These are phyloP conservation scores for Penicillium turbatum DNA, from an alignment of 495 filamentous ascomycete genomes.

Conservation along the genomic window DNA sequence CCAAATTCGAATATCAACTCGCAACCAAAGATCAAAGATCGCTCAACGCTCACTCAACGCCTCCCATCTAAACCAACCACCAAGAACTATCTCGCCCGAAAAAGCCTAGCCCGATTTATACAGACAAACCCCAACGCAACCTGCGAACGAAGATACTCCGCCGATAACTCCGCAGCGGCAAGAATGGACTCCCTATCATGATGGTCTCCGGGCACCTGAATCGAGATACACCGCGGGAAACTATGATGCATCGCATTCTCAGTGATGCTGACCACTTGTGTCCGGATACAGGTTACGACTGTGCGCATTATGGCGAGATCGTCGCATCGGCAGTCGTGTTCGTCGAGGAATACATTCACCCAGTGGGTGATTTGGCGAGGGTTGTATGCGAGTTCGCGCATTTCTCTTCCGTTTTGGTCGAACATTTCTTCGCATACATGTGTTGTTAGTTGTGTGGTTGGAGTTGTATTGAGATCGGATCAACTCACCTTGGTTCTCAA, in stretches of 20 bases:
- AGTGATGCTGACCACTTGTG: slow-evolving; percentile 3
- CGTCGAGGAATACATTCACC: slow-evolving; percentile 6
- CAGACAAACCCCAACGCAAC: not conserved
- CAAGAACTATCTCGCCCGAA: not conserved
- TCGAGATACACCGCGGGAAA: not conserved
- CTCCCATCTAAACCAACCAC: not conserved
- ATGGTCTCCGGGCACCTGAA: slow-evolving; percentile 1
- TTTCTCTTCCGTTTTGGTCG: not conserved
- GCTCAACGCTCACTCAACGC: not conserved
- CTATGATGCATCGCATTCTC: slow-evolving; percentile 1
- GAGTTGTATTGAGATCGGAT: not conserved
- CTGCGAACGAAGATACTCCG: not conserved
- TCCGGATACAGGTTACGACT: slow-evolving; percentile 4
- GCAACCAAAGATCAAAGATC: not conserved
- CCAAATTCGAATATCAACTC: not conserved
- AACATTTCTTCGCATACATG: not conserved
- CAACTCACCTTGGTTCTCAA: not conserved
- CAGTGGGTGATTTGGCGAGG: not conserved
- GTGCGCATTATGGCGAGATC: slow-evolving; percentile 2
- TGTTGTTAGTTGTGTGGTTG: not conserved
- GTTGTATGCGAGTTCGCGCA: not conserved
- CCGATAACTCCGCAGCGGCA: slow-evolving; percentile 1
- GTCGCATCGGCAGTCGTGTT: not conserved
- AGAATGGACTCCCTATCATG: not conserved
- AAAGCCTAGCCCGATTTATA: not conserved